phyloP scores from a whole-genome alignment of 1,139 yeast genomes.

The Lodderomyces orthopsilosis region DNA sequence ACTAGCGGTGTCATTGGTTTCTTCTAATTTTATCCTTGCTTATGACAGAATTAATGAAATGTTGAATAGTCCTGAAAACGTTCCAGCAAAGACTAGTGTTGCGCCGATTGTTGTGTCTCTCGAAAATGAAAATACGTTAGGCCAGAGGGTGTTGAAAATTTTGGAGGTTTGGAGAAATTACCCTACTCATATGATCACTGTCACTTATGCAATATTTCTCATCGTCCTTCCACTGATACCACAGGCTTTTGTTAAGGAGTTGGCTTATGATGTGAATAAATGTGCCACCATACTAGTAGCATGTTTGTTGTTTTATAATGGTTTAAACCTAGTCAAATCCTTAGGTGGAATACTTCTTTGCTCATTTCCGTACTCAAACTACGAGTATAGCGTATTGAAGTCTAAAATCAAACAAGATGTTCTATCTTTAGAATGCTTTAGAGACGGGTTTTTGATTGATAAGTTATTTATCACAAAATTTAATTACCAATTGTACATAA shows the following conservation, averaged over 20 bases:
- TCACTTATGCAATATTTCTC: constrained; percentile 48
- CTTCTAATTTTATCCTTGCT: constrained; percentile 37
- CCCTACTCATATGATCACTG: constrained; percentile 64
- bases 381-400: constrained; percentile 38
- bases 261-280: constrained; percentile 45
- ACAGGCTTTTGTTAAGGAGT: constrained; percentile 22
- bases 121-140: background rate
- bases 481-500: constrained; percentile 56
- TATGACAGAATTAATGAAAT: constrained; percentile 35
- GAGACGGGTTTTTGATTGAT: constrained; percentile 45
- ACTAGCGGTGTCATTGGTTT: constrained; percentile 31
- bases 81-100: background rate
- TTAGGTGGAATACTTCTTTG: constrained; percentile 53
- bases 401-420: constrained; percentile 36
- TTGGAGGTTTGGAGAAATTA: constrained; percentile 33
- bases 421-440: constrained; percentile 47
- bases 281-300: constrained; percentile 52
- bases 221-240: constrained; percentile 36
- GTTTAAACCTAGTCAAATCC: constrained; percentile 52
- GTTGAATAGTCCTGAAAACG: constrained; percentile 14
- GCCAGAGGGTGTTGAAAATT: constrained; percentile 9
- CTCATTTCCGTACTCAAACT: constrained; percentile 48
- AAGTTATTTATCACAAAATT: constrained; percentile 58
- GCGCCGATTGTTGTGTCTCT: background rate
- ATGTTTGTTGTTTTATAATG: constrained; percentile 46